A percentile compares a stretch with the other conserved stretches of the same genome.
Conservation (phyloP, 352 stramenopile species). For the Pythium insidiosum region DNA sequence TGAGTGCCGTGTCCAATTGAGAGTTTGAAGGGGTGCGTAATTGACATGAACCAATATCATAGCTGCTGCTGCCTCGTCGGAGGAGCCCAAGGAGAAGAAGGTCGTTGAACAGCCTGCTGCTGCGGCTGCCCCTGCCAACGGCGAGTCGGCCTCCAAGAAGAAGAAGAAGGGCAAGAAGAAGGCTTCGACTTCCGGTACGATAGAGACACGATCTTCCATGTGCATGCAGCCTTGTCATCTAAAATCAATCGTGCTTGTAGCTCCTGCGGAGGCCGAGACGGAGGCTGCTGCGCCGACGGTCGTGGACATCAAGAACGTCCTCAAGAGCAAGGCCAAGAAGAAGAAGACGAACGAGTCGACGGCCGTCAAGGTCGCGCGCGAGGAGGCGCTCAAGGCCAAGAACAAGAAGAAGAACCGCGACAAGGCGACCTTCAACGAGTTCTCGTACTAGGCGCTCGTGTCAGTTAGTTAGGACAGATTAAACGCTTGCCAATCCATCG, state of each 20-base stretch:
- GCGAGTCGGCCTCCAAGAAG: slow-evolving; percentile 23
- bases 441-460: slow-evolving; percentile 51
- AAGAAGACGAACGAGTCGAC: slow-evolving; percentile 54
- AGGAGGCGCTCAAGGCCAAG: slow-evolving; percentile 65
- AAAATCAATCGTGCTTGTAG: too few species aligned
- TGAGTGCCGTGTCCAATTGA: too few species aligned
- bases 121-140: slow-evolving; percentile 6
- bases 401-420: slow-evolving; percentile 65
- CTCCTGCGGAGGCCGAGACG: slow-evolving; percentile 15
- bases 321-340: slow-evolving; percentile 74
- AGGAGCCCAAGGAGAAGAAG: too few species aligned
- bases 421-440: slow-evolving; percentile 78
- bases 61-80: too few species aligned
- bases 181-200: too few species aligned
- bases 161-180: slow-evolving; percentile 33
- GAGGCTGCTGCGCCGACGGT: slow-evolving; percentile 14
- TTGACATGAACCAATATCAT: too few species aligned
- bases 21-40: too few species aligned
- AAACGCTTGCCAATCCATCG: too few species aligned
- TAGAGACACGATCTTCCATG: too few species aligned
- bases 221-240: too few species aligned
- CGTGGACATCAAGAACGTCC: slow-evolving; percentile 65
- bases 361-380: slow-evolving; percentile 55
- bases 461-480: too few species aligned
- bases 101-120: too few species aligned